Percentiles rank a stretch among this genome's conserved stretches.
Conservation (phyloP, 73 alveolate species). For the Tetrahymena malaccensis region DNA sequence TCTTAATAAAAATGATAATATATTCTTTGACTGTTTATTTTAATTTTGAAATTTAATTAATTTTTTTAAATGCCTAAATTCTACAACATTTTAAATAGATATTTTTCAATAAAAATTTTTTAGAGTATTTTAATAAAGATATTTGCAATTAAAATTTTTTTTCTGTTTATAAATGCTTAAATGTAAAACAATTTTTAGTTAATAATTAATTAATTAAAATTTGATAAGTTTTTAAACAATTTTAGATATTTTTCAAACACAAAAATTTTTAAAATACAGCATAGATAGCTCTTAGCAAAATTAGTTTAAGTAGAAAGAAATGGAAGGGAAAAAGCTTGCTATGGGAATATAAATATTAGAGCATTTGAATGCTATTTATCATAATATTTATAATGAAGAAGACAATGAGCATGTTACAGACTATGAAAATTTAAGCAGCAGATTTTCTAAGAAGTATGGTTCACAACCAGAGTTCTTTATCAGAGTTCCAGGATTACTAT, state of each 20-base stretch:
- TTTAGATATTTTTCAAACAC: background rate
- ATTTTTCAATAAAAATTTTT: too few relatives aligned
- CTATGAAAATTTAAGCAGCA: background rate
- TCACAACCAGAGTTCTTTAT: background rate
- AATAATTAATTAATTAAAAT: too few relatives aligned
- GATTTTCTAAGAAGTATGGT: background rate
- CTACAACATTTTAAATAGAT: background rate
- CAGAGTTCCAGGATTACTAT: background rate
- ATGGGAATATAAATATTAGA: background rate
- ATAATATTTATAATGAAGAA: background rate
- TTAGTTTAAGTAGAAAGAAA: background rate
- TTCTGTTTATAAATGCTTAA: too few relatives aligned
- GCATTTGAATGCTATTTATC: background rate
- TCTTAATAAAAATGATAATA: too few relatives aligned
- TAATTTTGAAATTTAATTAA: too few relatives aligned
- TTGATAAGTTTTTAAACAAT: too few relatives aligned
- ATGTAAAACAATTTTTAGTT: background rate
- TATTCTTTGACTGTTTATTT: too few relatives aligned
- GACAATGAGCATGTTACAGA: background rate
- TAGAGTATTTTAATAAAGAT: background rate
- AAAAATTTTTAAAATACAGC: background rate
- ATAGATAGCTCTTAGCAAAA: background rate
- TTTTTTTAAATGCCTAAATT: too few relatives aligned
- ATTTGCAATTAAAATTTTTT: too few relatives aligned
- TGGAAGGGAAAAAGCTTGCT: background rate